Evolutionary conservation across 176 grass and related monocot genomes (phyloP).

Genomic region (Hyparrhenia diplandra): DNA sequence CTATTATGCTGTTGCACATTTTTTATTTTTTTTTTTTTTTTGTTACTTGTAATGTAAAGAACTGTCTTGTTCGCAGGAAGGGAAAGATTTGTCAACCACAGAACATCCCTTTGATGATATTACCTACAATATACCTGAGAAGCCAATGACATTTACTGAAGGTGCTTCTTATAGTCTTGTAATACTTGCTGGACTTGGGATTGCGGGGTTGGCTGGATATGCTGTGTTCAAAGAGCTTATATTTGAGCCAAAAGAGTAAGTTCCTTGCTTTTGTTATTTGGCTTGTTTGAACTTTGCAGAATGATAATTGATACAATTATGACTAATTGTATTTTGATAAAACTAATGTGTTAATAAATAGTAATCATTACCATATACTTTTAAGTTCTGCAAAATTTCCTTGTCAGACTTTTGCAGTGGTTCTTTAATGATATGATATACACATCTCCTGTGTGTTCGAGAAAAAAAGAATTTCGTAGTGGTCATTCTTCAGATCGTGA

Average conservation of each 20-base stretch:
- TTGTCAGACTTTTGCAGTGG: not conserved
- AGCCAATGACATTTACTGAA: slow-evolving; percentile 84
- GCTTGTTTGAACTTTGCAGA: slow-evolving; percentile 20
- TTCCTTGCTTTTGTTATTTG: slow-evolving; percentile 6
- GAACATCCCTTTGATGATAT: slow-evolving; percentile 94
- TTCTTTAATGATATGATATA: not conserved
- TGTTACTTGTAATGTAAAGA: slow-evolving; percentile 20
- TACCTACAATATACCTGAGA: slow-evolving; percentile 95
- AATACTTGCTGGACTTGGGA: slow-evolving; percentile 83
- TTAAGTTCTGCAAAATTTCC: not conserved
- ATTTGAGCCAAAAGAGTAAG: slow-evolving; percentile 98
- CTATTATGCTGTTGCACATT: not conserved
- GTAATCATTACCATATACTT: not conserved
- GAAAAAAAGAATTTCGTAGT: not conserved
- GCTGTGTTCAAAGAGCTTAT: slow-evolving; percentile 95
- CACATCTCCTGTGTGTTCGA: not conserved
- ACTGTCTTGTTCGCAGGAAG: slow-evolving; percentile 38
- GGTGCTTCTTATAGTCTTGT: slow-evolving; percentile 88
- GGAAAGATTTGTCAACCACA: slow-evolving; percentile 66
- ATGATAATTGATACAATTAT: slow-evolving; percentile 1
- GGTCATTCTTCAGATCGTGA: not conserved
- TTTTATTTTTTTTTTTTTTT: not conserved
- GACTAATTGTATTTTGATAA: not conserved
- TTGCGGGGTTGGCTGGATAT: slow-evolving; percentile 91
- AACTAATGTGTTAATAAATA: not conserved